phyloP scores from a whole-genome alignment of 352 stramenopile species.

The Peronosclerospora sorghi region DNA sequence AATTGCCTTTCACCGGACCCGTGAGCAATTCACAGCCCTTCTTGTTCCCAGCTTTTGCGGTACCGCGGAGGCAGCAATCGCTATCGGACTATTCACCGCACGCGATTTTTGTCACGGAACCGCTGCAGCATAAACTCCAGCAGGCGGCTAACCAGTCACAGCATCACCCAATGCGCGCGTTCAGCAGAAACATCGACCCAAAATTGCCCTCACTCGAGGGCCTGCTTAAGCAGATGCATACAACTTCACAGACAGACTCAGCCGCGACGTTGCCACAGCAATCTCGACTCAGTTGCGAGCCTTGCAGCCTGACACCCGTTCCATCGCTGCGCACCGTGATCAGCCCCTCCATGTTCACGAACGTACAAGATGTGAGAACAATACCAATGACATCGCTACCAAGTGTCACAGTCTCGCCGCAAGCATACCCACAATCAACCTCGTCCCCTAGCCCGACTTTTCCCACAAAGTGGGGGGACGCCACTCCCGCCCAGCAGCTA shows the following conservation, averaged over 20 bases:
- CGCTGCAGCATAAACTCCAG: conserved; percentile 1
- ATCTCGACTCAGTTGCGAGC: conserved; percentile 18
- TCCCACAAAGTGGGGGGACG: conserved; percentile 20
- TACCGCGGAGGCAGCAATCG: conserved; percentile 20
- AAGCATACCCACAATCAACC: conserved; percentile 9
- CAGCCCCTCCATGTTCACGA: conserved; percentile 33
- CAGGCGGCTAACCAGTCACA: background rate
- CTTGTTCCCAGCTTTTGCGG: conserved; percentile 15
- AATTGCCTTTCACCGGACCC: conserved; percentile 7
- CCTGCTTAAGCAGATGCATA: conserved; percentile 60
- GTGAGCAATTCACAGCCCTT: conserved; percentile 14
- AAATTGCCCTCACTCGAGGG: conserved; percentile 59
- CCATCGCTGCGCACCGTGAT: conserved; percentile 45
- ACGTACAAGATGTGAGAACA: conserved; percentile 4
- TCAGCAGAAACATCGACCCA: conserved; percentile 19
- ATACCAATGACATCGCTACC: conserved; percentile 6
- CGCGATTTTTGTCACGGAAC: conserved; percentile 15
- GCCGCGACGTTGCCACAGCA: conserved; percentile 8
- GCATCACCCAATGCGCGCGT: conserved; percentile 1
- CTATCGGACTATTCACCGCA: conserved; percentile 19
- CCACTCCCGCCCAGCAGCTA: conserved; percentile 5
- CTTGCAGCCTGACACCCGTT: conserved; percentile 20
- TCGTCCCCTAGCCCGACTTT: conserved; percentile 15
- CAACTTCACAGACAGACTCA: conserved; percentile 10
- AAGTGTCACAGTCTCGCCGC: conserved; percentile 5